Evolutionary conservation across 352 stramenopile genomes (phyloP).

Genomic region (Phytophthora megakarya): DNA sequence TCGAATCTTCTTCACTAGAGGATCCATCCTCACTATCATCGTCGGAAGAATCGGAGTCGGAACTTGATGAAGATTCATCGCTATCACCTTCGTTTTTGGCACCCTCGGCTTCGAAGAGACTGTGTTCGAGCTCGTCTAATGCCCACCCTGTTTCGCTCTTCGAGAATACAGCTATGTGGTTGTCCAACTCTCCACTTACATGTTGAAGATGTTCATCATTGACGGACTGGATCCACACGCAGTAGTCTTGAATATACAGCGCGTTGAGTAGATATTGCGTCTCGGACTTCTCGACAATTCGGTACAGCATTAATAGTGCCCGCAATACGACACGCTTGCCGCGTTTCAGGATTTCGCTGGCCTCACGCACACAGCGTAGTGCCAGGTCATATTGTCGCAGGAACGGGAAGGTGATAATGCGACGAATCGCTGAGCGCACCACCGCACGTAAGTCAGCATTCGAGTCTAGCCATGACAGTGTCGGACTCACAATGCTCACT

Average conservation of each 20-base stretch:
- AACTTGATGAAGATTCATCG: conserved; percentile 26
- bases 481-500: conserved; percentile 93
- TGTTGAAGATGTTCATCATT: conserved; percentile 48
- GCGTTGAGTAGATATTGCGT: conserved; percentile 97
- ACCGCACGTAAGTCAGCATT: conserved; percentile 62
- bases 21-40: conserved; percentile 36
- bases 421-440: conserved; percentile 76
- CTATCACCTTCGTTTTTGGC: conserved; percentile 29
- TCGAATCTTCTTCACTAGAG: conserved; percentile 38
- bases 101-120: conserved; percentile 47
- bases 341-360: conserved; percentile 79
- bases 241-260: conserved; percentile 96
- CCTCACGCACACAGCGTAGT: conserved; percentile 80
- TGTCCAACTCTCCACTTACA: conserved; percentile 44
- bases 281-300: conserved; percentile 94
- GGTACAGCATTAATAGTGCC: conserved; percentile 90
- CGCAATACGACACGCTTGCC: conserved; percentile 91
- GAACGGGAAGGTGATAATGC: conserved; percentile 97
- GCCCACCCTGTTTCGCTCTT: conserved; percentile 82
- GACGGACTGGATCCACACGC: conserved; percentile 83
- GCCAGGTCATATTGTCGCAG: conserved; percentile 92
- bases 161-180: conserved; percentile 42
- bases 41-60: conserved; percentile 34
- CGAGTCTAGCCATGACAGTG: conserved; percentile 94
- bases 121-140: conserved; percentile 74